Base-by-base conservation (phyloP, 2,329 filamentous ascomycete species). In the Ophiostoma quercus region DNA sequence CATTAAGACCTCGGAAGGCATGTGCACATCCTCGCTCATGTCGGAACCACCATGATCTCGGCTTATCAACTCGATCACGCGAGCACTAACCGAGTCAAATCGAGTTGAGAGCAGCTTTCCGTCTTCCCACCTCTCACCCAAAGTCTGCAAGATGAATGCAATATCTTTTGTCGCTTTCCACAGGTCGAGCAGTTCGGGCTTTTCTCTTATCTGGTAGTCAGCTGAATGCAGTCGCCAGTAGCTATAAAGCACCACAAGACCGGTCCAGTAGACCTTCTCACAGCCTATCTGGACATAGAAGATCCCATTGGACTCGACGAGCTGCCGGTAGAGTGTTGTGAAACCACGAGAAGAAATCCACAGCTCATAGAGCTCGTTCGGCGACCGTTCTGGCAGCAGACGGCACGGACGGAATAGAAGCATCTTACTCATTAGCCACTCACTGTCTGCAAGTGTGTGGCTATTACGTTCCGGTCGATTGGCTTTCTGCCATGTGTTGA, bases 241-340 rank as follows among this genome's bases (percentile, higher is more conserved):
- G 67, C 73, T 73, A 68, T 74, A 72, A n/a, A 75, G 68, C 19
- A 74, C 66, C 0, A 72, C 71, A 2, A 75, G 67, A 0, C 74
- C 74, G 12, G 72, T 73, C 74, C 74, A 75, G 68, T 75, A 75
- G 1, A 74, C 72, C 69, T 75, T 75, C 57, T 75, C 74, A 19
- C 72, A 74, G 11, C 73, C 74, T 37, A 75, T 73, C 62, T 74
- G 74, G 3, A 75, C 73, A 69, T 75, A 75, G 66, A 75, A 75
- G 3, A 75, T 75, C 19, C 62, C 65, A 62, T 75, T 75, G 29
- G 74, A 72, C 68, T 74, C 73, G 14, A 74, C 73, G 25, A 75
- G 72, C 25, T 72, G 72, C 2, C 74, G 73, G 62, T 75, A 75
- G 0, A 74, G 66, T 2, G 67, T 47, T 0, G 71, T 69, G 67